Conservation (phyloP, 2,329 filamentous ascomycete genomes). For the Clarireedia paspali region DNA sequence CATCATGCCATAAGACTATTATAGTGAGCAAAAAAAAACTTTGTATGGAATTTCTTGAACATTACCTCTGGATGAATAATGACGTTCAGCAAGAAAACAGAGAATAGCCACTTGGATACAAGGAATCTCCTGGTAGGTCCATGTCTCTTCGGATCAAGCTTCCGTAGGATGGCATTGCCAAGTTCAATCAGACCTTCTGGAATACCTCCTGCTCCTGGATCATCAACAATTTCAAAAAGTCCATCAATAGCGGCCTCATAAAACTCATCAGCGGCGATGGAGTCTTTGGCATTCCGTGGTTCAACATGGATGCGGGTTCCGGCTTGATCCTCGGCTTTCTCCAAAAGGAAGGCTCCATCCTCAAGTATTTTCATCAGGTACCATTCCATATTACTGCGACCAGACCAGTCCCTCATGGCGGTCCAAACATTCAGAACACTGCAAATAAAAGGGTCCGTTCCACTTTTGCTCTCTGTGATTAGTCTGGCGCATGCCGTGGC, state of each 20-base stretch:
- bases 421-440: conserved; percentile 85
- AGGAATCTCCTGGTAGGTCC: conserved; percentile 75
- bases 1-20: conserved; percentile 56
- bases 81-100: conserved; percentile 74
- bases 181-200: conserved; percentile 80
- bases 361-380: conserved; percentile 93
- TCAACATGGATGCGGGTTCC: conserved; percentile 64
- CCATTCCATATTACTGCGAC: conserved; percentile 81
- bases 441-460: conserved; percentile 72
- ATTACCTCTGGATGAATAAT: conserved; percentile 81
- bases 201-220: conserved; percentile 76
- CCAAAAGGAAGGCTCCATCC: conserved; percentile 83
- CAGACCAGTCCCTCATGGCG: conserved; percentile 80
- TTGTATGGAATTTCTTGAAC: conserved; percentile 1
- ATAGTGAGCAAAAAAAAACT: conserved; percentile 13
- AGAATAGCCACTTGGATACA: conserved; percentile 87
- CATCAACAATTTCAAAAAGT: conserved; percentile 79
- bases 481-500: conserved; percentile 78
- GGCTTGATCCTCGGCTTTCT: conserved; percentile 73
- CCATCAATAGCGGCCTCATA: conserved; percentile 74
- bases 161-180: conserved; percentile 73
- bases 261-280: conserved; percentile 78
- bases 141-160: conserved; percentile 64
- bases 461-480: conserved; percentile 68
- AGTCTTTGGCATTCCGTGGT: conserved; percentile 69